Evolutionary conservation across 768 basidiomycete genomes (phyloP), one percentile per base, ranked within the genome.

Genomic region (Holtermanniella nyarrowii): DNA sequence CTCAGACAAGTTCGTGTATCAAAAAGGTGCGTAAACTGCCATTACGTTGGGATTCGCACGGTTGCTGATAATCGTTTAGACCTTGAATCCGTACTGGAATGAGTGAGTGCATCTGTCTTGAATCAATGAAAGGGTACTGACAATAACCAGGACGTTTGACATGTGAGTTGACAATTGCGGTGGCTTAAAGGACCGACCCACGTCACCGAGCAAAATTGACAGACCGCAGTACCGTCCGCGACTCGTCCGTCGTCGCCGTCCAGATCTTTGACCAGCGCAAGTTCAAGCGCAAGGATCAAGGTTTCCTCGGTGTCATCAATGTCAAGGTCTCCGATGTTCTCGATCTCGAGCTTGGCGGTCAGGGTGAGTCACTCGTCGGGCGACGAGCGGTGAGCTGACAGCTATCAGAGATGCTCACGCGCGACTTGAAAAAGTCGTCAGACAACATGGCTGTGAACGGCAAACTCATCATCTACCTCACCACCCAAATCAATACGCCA

Each of bases 191-290:
- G 20, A 41, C 31, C 31, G 31, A 16, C 31, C 31, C 16, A 37
- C 31, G 31, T 37, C 31, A 37, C 31, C 24, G 4, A 44, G 52
- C 25, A 25, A 49, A 22, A 20, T 23, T 24, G 14, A 20, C 45
- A 46, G 24, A 47, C 41, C 18, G 25, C 61, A 96, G 91, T 60
- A 86, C 80, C 47, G 93, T 95, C 68, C 93, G 90, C 72, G 95
- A 99, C 61, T 88, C 87, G n/a, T 96, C 91, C 16, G 87, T 97
- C 44, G 81, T 99, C 53, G 88, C 89, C 3, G 91, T 97, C 1
- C 95, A 99, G 74, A 95, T 97, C 63, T 97, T 97, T 61, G 95
- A 99, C 74, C 93, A 97, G 73, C 83, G 89, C 72, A 99, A 99
- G 74, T 97, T 97, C 77, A 99, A 99, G 78, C 80, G 86, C 73